These are phyloP conservation scores for Avena atlantica DNA, from an alignment of 176 grass and related monocot genomes.

Conservation along the genomic window DNA sequence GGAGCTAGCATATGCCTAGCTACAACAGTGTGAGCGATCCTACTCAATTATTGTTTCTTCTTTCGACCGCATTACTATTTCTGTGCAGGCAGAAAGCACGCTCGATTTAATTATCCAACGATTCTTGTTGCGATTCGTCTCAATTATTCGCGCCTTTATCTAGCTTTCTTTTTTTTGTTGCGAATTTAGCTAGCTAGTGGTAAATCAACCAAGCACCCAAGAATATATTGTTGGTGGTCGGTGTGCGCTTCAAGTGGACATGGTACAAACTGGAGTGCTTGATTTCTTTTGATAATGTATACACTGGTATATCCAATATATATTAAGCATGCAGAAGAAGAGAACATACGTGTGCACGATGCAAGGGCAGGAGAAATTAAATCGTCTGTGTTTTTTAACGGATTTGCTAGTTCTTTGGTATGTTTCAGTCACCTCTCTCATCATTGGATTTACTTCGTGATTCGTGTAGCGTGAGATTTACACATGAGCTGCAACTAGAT, in stretches of 20 bases:
- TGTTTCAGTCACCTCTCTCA: no score
- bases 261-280: neutral
- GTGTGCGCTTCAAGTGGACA: neutral
- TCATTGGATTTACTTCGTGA: no score
- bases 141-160: constrained; percentile 12
- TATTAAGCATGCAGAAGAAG: no score
- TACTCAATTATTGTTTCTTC: constrained; percentile 19
- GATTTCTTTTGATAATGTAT: neutral
- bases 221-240: neutral
- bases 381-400: no score
- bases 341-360: no score
- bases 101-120: neutral
- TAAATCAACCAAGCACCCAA: constrained; percentile 11
- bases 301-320: no score
- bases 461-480: no score
- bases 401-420: no score
- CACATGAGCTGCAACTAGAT: no score
- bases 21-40: neutral
- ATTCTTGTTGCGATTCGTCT: neutral
- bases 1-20: constrained; percentile 18
- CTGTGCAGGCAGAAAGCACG: neutral
- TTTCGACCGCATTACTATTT: neutral
- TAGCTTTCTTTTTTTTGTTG: no score
- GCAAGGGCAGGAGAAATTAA: no score
- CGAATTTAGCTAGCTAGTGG: neutral